Evolutionary conservation across 2,329 filamentous ascomycete genomes (phyloP).

Genomic region (Colletotrichum liaoningense): DNA sequence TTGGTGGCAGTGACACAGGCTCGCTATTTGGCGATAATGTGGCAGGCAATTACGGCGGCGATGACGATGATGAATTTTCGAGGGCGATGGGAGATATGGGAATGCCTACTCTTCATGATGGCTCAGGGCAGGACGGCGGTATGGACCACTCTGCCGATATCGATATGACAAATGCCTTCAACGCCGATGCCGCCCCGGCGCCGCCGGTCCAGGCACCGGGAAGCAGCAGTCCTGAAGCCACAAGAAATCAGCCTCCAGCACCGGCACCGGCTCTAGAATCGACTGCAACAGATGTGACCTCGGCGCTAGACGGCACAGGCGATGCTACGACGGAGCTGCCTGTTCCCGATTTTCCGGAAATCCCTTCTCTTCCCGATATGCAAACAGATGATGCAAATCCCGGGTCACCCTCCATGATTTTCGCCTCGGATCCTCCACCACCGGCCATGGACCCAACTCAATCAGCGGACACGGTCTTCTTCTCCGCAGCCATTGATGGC

Average conservation of each 20-base stretch:
- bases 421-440: conserved; percentile 50
- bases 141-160: conserved; percentile 55
- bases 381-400: conserved; percentile 36
- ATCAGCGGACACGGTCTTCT: conserved; percentile 82
- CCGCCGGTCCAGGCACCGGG: conserved; percentile 41
- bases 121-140: conserved; percentile 51
- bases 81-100: conserved; percentile 72
- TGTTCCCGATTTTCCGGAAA: conserved; percentile 16
- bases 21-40: conserved; percentile 87
- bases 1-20: conserved; percentile 81
- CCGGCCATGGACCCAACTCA: conserved; percentile 64
- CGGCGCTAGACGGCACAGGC: neutral
- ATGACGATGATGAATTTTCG: conserved; percentile 88
- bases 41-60: conserved; percentile 66
- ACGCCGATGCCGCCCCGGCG: conserved; percentile 42
- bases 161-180: conserved; percentile 50
- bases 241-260: conserved; percentile 14
- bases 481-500: conserved; percentile 90
- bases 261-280: conserved; percentile 6
- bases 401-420: conserved; percentile 49
- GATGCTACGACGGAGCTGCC: neutral
- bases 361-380: conserved; percentile 1
- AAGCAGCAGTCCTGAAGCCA: conserved; percentile 20
- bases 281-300: neutral
- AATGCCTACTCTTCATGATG: conserved; percentile 44